Evolutionary conservation across 768 basidiomycete species (phyloP).

Genomic region (Boletus tomentosulus): DNA sequence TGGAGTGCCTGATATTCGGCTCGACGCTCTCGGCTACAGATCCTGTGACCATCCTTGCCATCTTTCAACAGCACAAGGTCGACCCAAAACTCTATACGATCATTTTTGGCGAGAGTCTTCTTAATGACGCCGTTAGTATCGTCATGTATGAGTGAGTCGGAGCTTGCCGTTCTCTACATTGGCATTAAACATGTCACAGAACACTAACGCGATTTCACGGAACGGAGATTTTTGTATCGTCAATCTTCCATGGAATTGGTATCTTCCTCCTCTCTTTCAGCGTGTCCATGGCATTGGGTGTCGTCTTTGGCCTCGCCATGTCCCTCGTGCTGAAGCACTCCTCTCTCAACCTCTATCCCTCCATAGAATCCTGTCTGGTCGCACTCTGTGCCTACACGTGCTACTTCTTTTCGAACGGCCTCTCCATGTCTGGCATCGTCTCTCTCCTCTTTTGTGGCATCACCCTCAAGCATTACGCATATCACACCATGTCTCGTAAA

Average conservation of each 20-base stretch:
- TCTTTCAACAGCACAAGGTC: constrained; percentile 98
- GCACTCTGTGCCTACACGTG: constrained; percentile 92
- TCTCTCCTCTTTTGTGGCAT: constrained; percentile 98
- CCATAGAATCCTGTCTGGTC: constrained; percentile 95
- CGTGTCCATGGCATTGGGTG: constrained; percentile 91
- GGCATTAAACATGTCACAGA: constrained; percentile 38
- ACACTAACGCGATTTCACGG: constrained; percentile 92
- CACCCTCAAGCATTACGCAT: constrained; percentile 99
- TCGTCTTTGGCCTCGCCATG: constrained; percentile 85
- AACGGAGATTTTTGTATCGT: constrained; percentile 77
- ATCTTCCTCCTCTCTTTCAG: constrained; percentile 96
- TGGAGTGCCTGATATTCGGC: constrained; percentile 96
- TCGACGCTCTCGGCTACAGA: constrained; percentile 97
- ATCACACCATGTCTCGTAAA: constrained; percentile 95
- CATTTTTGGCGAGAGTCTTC: constrained; percentile 94
- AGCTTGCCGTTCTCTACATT: not conserved
- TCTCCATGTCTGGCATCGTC: constrained; percentile 94
- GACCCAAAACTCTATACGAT: constrained; percentile 96
- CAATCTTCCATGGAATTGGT: constrained; percentile 94
- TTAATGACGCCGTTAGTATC: constrained; percentile 99
- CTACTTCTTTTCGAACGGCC: constrained; percentile 98
- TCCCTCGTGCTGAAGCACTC: constrained; percentile 95
- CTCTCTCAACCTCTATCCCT: constrained; percentile 78
- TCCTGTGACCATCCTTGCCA: constrained; percentile 95
- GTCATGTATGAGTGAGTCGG: constrained; percentile 97